These are phyloP conservation scores for Yarrowia deformans DNA, from an alignment of 805 yeast genomes.

Conservation along the genomic window DNA sequence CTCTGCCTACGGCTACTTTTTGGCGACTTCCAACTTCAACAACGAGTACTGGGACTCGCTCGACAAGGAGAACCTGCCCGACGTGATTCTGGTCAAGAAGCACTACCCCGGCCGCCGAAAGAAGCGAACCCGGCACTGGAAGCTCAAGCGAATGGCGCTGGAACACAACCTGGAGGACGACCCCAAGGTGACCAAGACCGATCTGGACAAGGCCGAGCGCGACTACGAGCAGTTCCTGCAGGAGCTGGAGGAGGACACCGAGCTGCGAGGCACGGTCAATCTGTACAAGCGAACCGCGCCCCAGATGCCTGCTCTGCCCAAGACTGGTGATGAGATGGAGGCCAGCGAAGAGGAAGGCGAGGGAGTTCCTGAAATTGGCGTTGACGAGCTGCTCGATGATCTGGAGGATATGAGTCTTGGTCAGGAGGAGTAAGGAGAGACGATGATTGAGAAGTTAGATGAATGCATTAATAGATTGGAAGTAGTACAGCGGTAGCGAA, in stretches of 20 bases:
- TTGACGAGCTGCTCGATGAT: slow-evolving; percentile 94
- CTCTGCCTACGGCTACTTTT: slow-evolving; percentile 84
- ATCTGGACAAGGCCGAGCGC: slow-evolving; percentile 87
- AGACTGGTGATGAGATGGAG: slow-evolving; percentile 44
- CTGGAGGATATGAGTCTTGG: slow-evolving; percentile 89
- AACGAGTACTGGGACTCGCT: slow-evolving; percentile 73
- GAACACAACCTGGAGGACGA: slow-evolving; percentile 71
- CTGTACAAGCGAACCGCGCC: slow-evolving; percentile 70
- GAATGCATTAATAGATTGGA: slow-evolving; percentile 23
- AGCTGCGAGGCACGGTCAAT: slow-evolving; percentile 88
- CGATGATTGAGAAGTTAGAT: background rate
- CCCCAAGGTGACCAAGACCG: slow-evolving; percentile 64
- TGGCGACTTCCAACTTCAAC: slow-evolving; percentile 83
- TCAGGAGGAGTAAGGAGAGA: background rate
- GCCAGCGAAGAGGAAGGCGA: slow-evolving; percentile 54
- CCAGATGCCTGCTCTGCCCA: slow-evolving; percentile 44
- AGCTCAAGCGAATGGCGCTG: slow-evolving; percentile 94
- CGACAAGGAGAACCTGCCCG: slow-evolving; percentile 64
- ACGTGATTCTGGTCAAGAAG: slow-evolving; percentile 88
- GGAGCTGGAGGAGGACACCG: slow-evolving; percentile 96
- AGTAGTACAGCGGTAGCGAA: no score
- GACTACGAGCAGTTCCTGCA: slow-evolving; percentile 96
- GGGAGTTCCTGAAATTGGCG: slow-evolving; percentile 83
- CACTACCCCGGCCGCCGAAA: slow-evolving; percentile 79
- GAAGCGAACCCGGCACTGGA: slow-evolving; percentile 85